phyloP scores from a whole-genome alignment of 2,329 filamentous ascomycete genomes.

The Massarina eburnea region DNA sequence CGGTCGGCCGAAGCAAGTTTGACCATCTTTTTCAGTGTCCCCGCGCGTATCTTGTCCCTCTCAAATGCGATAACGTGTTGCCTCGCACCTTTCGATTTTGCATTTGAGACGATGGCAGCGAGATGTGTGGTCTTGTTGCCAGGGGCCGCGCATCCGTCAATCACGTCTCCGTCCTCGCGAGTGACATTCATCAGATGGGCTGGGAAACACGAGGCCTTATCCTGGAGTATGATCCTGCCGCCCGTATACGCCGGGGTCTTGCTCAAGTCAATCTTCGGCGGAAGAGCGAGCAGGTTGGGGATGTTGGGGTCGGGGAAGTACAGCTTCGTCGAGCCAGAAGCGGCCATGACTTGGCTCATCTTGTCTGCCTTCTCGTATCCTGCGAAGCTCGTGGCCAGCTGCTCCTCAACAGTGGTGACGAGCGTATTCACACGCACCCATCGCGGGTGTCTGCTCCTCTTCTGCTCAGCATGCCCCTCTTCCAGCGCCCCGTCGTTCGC shows the following conservation, averaged over 20 bases:
- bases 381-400: constrained; percentile 74
- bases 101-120: constrained; percentile 67
- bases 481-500: constrained; percentile 51
- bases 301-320: constrained; percentile 79
- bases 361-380: constrained; percentile 60
- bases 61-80: constrained; percentile 75
- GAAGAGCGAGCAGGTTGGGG: constrained; percentile 79
- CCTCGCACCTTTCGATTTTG: constrained; percentile 27
- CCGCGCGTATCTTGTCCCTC: constrained; percentile 69
- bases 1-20: constrained; percentile 69
- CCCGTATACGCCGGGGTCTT: constrained; percentile 71
- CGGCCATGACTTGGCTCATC: constrained; percentile 59
- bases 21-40: constrained; percentile 84
- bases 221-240: constrained; percentile 85
- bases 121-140: constrained; percentile 98
- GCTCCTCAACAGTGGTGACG: constrained; percentile 67
- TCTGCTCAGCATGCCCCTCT: constrained; percentile 41
- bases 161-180: constrained; percentile 69
- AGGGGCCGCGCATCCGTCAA: constrained; percentile 93
- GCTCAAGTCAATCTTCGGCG: constrained; percentile 70
- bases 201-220: constrained; percentile 96
- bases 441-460: constrained; percentile 65
- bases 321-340: constrained; percentile 47
- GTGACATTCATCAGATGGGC: constrained; percentile 78
- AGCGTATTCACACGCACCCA: constrained; percentile 90